Evolutionary conservation across 371 early-diverging fungal species (phyloP).

Genomic region (Mortierella sp.): DNA sequence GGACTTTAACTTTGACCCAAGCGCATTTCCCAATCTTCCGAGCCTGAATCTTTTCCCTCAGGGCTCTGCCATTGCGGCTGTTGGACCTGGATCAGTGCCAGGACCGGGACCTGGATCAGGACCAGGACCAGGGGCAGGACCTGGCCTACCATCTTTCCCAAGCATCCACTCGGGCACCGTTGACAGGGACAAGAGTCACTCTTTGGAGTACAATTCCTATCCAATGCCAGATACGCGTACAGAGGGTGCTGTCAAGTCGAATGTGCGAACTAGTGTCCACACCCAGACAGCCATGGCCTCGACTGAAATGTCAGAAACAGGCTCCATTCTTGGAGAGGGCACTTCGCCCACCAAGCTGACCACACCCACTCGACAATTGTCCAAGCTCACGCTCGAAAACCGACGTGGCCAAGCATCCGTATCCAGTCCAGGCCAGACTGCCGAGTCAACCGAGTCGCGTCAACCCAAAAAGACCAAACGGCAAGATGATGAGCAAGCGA

Average conservation of each 20-base stretch:
- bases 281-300: too few relatives aligned
- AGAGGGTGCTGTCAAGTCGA: too few relatives aligned
- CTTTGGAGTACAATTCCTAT: not conserved
- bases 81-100: too few relatives aligned
- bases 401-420: slow-evolving; percentile 7
- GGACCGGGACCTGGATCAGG: not conserved
- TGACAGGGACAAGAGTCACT: not conserved
- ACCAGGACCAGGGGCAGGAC: not conserved
- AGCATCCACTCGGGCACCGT: slow-evolving; percentile 1
- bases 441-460: too few relatives aligned
- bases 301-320: too few relatives aligned
- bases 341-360: slow-evolving; percentile 20
- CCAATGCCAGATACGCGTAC: too few relatives aligned
- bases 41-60: slow-evolving; percentile 41
- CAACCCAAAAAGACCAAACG: slow-evolving; percentile 44
- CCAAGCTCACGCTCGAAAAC: slow-evolving; percentile 36
- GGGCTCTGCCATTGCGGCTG: too few relatives aligned
- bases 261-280: too few relatives aligned
- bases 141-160: slow-evolving; percentile 20
- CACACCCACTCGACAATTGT: slow-evolving; percentile 47
- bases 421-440: slow-evolving; percentile 7
- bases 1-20: slow-evolving; percentile 49
- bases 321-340: slow-evolving; percentile 7
- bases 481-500: slow-evolving; percentile 31
- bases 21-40: slow-evolving; percentile 50